Evolutionary conservation across 2,329 filamentous ascomycete genomes (phyloP), one percentile per base, ranked within the genome.

Genomic region (Ceratocystis variospora): DNA sequence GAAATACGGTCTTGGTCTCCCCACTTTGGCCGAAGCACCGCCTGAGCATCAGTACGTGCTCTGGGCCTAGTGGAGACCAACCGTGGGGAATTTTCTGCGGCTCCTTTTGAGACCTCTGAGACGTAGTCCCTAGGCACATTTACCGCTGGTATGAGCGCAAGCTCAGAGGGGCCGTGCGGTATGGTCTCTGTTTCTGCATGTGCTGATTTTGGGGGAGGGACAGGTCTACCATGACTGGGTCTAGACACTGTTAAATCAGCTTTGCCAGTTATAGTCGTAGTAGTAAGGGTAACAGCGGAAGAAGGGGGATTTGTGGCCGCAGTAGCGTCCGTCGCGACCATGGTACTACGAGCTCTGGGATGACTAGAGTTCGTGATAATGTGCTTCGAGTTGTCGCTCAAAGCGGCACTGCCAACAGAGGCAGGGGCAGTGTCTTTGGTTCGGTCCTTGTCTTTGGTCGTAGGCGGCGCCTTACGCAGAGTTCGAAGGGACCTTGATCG

Each of bases 151-250:
- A 19, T 12, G 17, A 45, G 64, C 61, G 28, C 64, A 46, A 59
- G 41, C 41, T 45, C 33, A 61, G 50, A 63, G 50, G 59, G 66
- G 59, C 64, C 66, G 63, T 68, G 66, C 66, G 63, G 50, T 31
- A 28, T 50, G 66, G 66, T 63, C 62, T 68, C 66, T 68, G 66
- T 66, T 65, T 65, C 48, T 59, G 25, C 61, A 41, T 50, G 45
- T 63, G 25, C 62, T 50, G 62, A 33, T 33, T 63, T 48, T 15
- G 25, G 22, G 31, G 19, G 53, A 59, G 17, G 55, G 28, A 28
- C 6, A n/a, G 55, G 17, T 59, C 28, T 59, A 31, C 25, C 17
- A 3, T 19, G 50, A 31, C 33, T 5, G 55, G 12, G 55, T 19
- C 55, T 37, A 31, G 25, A 19, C 28, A 15, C 28, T n/a, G 55